Percentiles rank a stretch among this genome's conserved stretches.
These are phyloP conservation scores for Priceomyces carsonii DNA, from an alignment of 805 yeast genomes.

Conservation along the genomic window DNA sequence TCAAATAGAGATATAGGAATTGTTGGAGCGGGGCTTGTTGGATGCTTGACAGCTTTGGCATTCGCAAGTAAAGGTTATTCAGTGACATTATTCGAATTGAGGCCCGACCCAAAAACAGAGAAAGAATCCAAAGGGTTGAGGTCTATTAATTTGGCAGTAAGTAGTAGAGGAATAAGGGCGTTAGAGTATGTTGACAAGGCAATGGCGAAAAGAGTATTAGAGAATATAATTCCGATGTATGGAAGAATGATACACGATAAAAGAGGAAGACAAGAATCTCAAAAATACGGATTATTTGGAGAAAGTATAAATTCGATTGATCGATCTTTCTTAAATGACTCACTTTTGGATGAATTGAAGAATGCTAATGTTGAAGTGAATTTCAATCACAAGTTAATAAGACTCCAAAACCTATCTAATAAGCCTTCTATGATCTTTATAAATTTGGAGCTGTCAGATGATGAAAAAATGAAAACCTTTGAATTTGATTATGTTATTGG, in stretches of 20 bases:
- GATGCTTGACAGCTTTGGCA: conserved; percentile 81
- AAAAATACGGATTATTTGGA: conserved; percentile 77
- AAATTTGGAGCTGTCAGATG: conserved; percentile 11
- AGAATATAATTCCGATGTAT: conserved; percentile 75
- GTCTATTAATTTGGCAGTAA: conserved; percentile 87
- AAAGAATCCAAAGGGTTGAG: conserved; percentile 43
- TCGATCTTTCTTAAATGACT: conserved; percentile 65
- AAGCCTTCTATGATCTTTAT: conserved; percentile 25
- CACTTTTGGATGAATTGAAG: conserved; percentile 62
- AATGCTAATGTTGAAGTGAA: conserved; percentile 41
- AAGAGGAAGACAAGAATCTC: conserved; percentile 63
- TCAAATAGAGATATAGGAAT: conserved; percentile 52
- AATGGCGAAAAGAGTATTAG: conserved; percentile 56
- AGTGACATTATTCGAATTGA: conserved; percentile 71
- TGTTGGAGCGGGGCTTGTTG: conserved; percentile 91
- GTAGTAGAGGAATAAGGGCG: conserved; percentile 78
- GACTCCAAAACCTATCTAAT: conserved; percentile 27
- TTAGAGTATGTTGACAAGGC: conserved; percentile 59
- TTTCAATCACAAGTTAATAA: conserved; percentile 59
- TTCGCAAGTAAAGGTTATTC: conserved; percentile 68
- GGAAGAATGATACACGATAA: conserved; percentile 87
- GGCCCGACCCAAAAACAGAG: conserved; percentile 61
- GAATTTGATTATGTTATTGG: conserved; percentile 69
- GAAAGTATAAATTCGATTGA: conserved; percentile 86
- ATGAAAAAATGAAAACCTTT: conserved; percentile 19